Evolutionary conservation across 2,329 filamentous ascomycete species (phyloP), one percentile per base, ranked within the genome.

Genomic region (Acrocalymma vagum): DNA sequence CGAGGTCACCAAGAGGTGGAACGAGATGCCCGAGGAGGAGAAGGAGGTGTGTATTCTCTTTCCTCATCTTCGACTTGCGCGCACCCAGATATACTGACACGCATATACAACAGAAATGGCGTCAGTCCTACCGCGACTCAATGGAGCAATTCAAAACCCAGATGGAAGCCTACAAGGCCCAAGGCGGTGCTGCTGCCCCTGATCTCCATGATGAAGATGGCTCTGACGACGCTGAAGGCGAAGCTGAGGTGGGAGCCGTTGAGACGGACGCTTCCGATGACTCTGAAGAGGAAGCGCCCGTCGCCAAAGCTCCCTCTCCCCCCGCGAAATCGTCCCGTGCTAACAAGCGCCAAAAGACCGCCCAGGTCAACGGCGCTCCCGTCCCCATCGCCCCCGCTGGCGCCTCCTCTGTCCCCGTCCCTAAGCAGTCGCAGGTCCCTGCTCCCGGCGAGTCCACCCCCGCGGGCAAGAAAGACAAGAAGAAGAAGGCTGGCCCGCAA

Each of bases 1-100:
- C 45, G 91, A 96, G 72, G 90, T 91, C 26, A 92, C 90, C 63
- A 84, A 85, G 59, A 83, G 92, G 61, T 96, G 93, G 93, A 81
- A 85, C 48, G 81, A 83, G 52, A 90, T 96, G 86, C 76, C 77
- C 6, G 79, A 85, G 2, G 72, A 76, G 8, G 87, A 95, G 74
- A 95, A 95, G 63, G 73, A 79, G 69, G 83, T 85, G 68, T 57
- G 74, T 65, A 25, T 41, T 8, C 13, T 10, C 23, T 11, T 10
- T 23, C 14, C 17, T 25, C 18, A 17, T 30, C 23, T 16, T 20
- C n/a, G n/a, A n/a, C n/a, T 9, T 16, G 4, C 20, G 13, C 25
- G 23, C 5, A 23, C 33, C 9, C 38, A 13, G n/a, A 9, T n/a
- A n/a, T 2, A 9, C 28, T 42, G 13, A 37, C 13, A 18, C 29